Evolutionary conservation across 805 yeast genomes (phyloP).

Genomic region (Wickerhamomyces strasburgensis): DNA sequence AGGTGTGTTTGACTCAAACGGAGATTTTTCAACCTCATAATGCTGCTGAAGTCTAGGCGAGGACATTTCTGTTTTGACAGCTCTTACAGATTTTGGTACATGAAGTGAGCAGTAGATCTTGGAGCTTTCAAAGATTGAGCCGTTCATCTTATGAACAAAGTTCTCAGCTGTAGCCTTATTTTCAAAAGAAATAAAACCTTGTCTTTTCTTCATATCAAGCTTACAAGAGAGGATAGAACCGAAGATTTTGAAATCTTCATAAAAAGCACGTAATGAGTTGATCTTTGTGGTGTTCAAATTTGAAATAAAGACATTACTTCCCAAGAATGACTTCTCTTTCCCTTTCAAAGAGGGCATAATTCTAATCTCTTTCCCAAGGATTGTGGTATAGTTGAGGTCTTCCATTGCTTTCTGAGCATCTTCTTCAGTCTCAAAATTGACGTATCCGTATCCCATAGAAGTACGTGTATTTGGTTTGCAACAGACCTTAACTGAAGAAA

Average conservation of each 20-base stretch:
- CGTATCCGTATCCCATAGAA: conserved; percentile 71
- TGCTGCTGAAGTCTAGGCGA: too few species aligned
- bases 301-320: conserved; percentile 47
- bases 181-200: conserved; percentile 38
- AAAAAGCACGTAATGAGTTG: conserved; percentile 41
- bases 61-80: neutral
- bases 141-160: conserved; percentile 31
- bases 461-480: conserved; percentile 45
- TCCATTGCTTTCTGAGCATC: conserved; percentile 56
- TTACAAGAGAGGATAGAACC: conserved; percentile 43
- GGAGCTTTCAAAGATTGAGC: conserved; percentile 25
- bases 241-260: conserved; percentile 42
- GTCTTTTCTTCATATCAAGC: conserved; percentile 31
- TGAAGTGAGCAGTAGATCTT: conserved; percentile 36
- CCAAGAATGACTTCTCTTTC: conserved; percentile 33
- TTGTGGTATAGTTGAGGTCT: conserved; percentile 45
- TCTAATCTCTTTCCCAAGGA: conserved; percentile 41
- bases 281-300: conserved; percentile 29
- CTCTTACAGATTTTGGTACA: conserved; percentile 26
- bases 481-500: conserved; percentile 58
- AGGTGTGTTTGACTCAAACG: neutral
- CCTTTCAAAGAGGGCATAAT: conserved; percentile 54
- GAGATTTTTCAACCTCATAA: neutral
- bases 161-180: conserved; percentile 28
- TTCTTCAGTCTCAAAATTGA: conserved; percentile 45